These are phyloP conservation scores for Leucogyrophana mollusca DNA, from an alignment of 768 basidiomycete species.

Conservation along the genomic window DNA sequence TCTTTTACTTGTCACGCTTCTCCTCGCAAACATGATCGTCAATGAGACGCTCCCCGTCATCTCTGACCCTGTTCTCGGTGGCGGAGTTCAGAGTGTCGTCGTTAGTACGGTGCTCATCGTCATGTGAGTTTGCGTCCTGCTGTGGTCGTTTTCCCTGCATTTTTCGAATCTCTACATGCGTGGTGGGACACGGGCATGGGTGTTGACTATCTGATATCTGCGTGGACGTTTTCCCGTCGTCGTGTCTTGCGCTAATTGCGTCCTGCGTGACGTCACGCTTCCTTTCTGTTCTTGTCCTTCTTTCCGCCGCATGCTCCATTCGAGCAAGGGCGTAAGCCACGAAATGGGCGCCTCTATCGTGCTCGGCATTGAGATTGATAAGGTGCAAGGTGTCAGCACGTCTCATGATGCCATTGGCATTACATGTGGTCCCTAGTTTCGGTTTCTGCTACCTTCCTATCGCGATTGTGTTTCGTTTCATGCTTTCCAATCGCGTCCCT, in stretches of 20 bases:
- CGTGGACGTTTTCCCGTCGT: no score
- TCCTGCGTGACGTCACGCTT: no score
- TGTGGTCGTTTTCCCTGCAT: background rate
- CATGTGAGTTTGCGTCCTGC: constrained; percentile 55
- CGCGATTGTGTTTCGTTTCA: no score
- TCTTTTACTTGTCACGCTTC: constrained; percentile 76
- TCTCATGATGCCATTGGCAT: background rate
- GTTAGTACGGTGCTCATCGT: constrained; percentile 85
- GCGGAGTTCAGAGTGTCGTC: constrained; percentile 74
- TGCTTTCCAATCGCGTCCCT: background rate
- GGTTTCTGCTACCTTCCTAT: background rate
- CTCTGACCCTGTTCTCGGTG: constrained; percentile 75
- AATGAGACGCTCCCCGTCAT: constrained; percentile 89
- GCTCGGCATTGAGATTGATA: background rate
- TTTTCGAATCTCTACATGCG: no score
- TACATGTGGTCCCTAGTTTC: background rate
- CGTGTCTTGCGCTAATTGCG: no score
- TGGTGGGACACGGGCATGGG: no score
- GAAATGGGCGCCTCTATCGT: no score
- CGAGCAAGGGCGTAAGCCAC: no score
- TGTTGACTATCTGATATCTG: no score
- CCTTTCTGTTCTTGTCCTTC: no score
- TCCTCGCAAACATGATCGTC: constrained; percentile 89
- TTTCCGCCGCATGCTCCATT: no score
- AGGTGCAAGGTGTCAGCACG: background rate